These are phyloP conservation scores for Pouteria campechiana DNA, from an alignment of 179 eudicot genomes.

Conservation along the genomic window DNA sequence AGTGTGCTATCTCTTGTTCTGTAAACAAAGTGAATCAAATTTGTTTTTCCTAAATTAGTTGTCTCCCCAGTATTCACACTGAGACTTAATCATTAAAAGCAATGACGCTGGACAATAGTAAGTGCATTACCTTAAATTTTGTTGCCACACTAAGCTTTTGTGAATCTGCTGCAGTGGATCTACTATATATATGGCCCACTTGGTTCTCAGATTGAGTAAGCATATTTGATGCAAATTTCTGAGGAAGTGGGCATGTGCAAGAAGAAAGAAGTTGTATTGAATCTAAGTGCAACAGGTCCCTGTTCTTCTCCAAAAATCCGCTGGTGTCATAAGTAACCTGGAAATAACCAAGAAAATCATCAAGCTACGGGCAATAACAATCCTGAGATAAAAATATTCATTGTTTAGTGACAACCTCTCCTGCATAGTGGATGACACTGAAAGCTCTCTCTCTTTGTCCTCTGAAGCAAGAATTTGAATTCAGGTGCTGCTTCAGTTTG, in stretches of 20 bases:
- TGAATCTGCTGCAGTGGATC: constrained; percentile 96
- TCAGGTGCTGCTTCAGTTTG: constrained; percentile 88
- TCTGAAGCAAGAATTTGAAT: constrained; percentile 57
- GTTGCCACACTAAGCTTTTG: constrained; percentile 90
- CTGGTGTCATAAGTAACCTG: constrained; percentile 84
- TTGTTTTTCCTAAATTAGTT: too few relatives aligned
- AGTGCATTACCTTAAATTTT: constrained; percentile 76
- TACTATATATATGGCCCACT: constrained; percentile 63
- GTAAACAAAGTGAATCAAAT: too few relatives aligned
- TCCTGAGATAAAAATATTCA: neutral
- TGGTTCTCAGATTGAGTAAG: constrained; percentile 74
- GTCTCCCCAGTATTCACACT: too few relatives aligned
- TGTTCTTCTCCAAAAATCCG: constrained; percentile 91
- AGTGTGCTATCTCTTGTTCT: too few relatives aligned
- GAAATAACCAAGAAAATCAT: constrained; percentile 1
- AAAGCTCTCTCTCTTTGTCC: constrained; percentile 84
- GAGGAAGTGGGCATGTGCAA: constrained; percentile 72
- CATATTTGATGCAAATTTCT: constrained; percentile 67
- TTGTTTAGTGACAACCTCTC: constrained; percentile 51
- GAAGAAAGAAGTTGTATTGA: constrained; percentile 84
- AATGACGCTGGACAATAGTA: too few relatives aligned
- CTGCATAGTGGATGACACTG: constrained; percentile 77
- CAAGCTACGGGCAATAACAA: neutral
- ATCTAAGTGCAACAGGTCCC: constrained; percentile 76
- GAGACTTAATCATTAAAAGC: too few relatives aligned